Conservation (phyloP, 805 yeast species). For the Kuraishia capsulata region DNA sequence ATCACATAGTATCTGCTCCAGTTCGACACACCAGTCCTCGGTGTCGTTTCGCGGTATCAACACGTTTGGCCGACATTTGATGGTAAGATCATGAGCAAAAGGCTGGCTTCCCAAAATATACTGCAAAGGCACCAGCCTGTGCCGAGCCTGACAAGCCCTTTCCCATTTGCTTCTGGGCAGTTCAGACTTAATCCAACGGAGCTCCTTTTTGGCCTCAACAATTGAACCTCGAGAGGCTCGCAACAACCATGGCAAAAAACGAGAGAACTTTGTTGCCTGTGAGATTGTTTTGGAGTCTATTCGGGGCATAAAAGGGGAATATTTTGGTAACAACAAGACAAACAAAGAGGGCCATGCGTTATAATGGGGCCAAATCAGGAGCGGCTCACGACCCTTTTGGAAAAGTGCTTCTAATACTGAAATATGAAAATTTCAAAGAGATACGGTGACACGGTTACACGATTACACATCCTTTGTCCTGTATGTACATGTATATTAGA, state of each 20-base stretch:
- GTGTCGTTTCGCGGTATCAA: slow-evolving; percentile 94
- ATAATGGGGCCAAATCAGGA: no score
- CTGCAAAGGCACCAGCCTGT: slow-evolving; percentile 62
- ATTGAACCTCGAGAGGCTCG: neutral
- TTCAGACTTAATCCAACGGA: slow-evolving; percentile 56
- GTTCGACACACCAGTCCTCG: slow-evolving; percentile 70
- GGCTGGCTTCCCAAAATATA: slow-evolving; percentile 84
- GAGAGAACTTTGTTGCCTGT: neutral
- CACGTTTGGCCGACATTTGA: slow-evolving; percentile 54
- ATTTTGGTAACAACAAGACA: no score
- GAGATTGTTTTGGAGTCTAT: neutral
- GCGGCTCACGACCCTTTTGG: no score
- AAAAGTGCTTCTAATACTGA: no score
- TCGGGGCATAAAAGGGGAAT: slow-evolving; percentile 2
- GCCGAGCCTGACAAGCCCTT: slow-evolving; percentile 45
- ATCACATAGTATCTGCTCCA: slow-evolving; percentile 18
- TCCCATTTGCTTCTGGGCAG: slow-evolving; percentile 37
- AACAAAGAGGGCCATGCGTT: no score
- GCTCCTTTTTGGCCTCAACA: slow-evolving; percentile 42
- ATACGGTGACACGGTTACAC: no score
- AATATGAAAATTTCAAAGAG: no score
- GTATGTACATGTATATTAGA: neutral
- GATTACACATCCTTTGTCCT: no score
- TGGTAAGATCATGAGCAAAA: slow-evolving; percentile 54
- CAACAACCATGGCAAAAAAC: slow-evolving; percentile 1